Conservation (phyloP, 2,329 filamentous ascomycete species). For the Neocatenulostroma microsporum region DNA sequence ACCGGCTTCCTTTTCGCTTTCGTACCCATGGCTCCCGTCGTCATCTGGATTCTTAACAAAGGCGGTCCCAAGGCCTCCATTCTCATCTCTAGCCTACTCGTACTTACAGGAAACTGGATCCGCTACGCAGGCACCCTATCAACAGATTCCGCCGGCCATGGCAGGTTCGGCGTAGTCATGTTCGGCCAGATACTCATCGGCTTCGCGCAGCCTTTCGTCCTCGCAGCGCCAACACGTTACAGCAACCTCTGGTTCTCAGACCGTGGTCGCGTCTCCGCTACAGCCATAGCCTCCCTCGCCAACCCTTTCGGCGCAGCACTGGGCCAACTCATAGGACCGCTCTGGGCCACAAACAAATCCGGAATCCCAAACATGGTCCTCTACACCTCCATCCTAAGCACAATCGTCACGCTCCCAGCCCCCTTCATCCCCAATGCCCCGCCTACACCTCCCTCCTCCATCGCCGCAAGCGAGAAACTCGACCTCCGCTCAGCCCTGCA, state of each 20-base stretch:
- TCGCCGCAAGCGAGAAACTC: constrained; percentile 48
- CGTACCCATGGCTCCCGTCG: constrained; percentile 59
- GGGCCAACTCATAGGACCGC: constrained; percentile 77
- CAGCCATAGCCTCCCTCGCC: constrained; percentile 73
- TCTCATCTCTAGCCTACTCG: constrained; percentile 61
- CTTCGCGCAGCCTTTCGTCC: constrained; percentile 83
- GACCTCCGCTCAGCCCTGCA: constrained; percentile 49
- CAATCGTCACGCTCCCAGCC: constrained; percentile 61
- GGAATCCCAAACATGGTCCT: constrained; percentile 77
- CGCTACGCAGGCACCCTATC: constrained; percentile 30
- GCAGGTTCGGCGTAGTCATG: constrained; percentile 70
- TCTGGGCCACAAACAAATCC: constrained; percentile 56
- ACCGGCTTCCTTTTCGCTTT: constrained; percentile 85
- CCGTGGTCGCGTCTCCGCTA: constrained; percentile 74
- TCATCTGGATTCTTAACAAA: constrained; percentile 69
- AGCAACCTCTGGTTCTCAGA: constrained; percentile 93
- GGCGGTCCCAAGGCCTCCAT: constrained; percentile 71
- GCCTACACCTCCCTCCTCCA: constrained; percentile 67
- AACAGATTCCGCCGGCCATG: constrained; percentile 25
- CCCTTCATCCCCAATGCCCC: constrained; percentile 72
- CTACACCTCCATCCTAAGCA: constrained; percentile 36
- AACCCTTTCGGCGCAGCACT: constrained; percentile 87
- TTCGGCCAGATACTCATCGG: constrained; percentile 87
- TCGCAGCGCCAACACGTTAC: constrained; percentile 81
- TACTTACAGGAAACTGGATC: constrained; percentile 84